A percentile compares a stretch with the other conserved stretches of the same genome.
These are phyloP conservation scores for Paspalum vaginatum DNA, from an alignment of 176 grass and related monocot species.

Conservation along the genomic window DNA sequence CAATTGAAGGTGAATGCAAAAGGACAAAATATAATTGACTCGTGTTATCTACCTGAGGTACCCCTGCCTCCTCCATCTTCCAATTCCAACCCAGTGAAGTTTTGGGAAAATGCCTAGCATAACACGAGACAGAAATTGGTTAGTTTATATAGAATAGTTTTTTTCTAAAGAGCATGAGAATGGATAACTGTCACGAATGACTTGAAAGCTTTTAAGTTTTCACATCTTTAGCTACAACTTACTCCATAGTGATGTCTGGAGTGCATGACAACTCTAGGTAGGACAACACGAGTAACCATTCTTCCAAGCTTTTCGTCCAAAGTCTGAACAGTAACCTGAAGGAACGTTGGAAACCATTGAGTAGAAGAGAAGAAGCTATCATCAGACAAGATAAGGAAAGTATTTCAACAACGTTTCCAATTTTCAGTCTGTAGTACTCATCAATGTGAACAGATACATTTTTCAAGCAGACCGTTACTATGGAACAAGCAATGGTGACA, in stretches of 20 bases:
- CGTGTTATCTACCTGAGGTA: constrained; percentile 78
- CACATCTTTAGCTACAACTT: constrained; percentile 49
- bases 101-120: constrained; percentile 93
- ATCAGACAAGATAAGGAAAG: background rate
- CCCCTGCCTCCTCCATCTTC: constrained; percentile 99
- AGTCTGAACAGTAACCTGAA: constrained; percentile 84
- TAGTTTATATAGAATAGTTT: constrained; percentile 19
- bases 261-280: constrained; percentile 97
- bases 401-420: background rate
- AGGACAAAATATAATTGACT: background rate
- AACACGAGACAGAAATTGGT: constrained; percentile 24
- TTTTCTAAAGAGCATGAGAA: constrained; percentile 15
- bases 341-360: background rate
- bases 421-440: background rate
- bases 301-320: constrained; percentile 97
- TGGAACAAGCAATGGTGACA: background rate
- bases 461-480: background rate
- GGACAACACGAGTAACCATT: constrained; percentile 83
- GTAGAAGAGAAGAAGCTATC: background rate
- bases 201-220: background rate
- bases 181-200: constrained; percentile 12
- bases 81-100: constrained; percentile 94
- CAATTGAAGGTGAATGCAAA: background rate
- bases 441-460: constrained; percentile 2
- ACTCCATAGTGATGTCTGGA: constrained; percentile 98